Base-by-base conservation (phyloP, 306 rosid genomes). In the Benincasa hispida region DNA sequence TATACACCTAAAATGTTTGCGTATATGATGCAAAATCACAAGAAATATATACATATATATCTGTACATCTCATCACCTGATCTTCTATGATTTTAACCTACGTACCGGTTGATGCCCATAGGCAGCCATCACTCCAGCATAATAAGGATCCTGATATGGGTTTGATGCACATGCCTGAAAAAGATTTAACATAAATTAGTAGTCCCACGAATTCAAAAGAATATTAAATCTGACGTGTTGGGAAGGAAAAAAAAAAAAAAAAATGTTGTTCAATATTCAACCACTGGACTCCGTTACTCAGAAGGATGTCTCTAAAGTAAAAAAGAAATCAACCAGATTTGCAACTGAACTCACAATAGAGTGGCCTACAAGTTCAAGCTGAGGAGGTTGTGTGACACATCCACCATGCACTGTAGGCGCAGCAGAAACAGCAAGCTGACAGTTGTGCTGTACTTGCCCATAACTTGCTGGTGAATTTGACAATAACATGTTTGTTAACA, bases 301-400 rank as follows among this genome's bases (percentile, higher is more conserved):
- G 54, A 67, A 39, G 74, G 34, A 67, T 21, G 32, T 41, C 53
- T 39, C 18, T 67, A 68, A 14, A 6, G 13, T 6, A 69, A 14
- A 34, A 45, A 69, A 42, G 2, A 69, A 67, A 67, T 66, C 86
- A 74, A 41, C 12, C 48, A 75, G 77, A 69, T 22, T 7, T 27
- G 14, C 50, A 37, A 27, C 66, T 54, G 42, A 34, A 86, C 99
- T 83, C 81, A 94, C 99, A 81, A 90, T 90, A 79, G 97, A 90
- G 84, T 94, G 99, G 79, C 99, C 97, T 56, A 94, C 89, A 72
- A 92, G 99, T 82, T 94, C 97, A 86, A 94, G 93, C 78, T 87
- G 93, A 30, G 93, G 91, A 51, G 96, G 84, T 78, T 89, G 96
- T 2, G 87, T 72, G 48, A 84, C 81, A 78, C 87, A 74, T 53